A percentile compares a stretch with the other conserved stretches of the same genome.
phyloP scores from a whole-genome alignment of 1,139 yeast genomes.

The Diutina catenulata region DNA sequence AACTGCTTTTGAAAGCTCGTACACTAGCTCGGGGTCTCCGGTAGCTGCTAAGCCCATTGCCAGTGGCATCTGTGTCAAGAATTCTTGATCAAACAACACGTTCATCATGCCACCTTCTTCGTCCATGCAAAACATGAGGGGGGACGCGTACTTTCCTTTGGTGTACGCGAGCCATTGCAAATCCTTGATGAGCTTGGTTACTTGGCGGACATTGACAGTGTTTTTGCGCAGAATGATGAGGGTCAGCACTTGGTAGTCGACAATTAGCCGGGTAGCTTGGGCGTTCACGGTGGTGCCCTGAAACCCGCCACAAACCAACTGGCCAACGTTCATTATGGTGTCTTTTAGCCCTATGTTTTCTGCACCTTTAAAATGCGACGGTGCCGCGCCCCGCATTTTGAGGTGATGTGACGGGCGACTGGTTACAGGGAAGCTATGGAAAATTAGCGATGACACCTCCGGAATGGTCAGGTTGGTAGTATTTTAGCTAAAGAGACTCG shows the following conservation, averaged over 20 bases:
- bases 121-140: constrained; percentile 29
- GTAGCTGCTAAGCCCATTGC: constrained; percentile 58
- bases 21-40: constrained; percentile 37
- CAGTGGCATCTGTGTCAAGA: constrained; percentile 49
- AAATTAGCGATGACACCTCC: too few species aligned
- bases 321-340: constrained; percentile 20
- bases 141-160: constrained; percentile 40
- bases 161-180: constrained; percentile 44
- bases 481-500: too few species aligned
- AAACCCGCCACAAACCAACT: constrained; percentile 53
- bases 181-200: constrained; percentile 38
- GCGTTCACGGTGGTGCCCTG: constrained; percentile 46
- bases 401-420: too few species aligned
- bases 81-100: constrained; percentile 41
- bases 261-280: constrained; percentile 45
- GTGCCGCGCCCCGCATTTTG: too few species aligned
- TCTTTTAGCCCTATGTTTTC: too few species aligned
- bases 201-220: constrained; percentile 38
- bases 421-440: too few species aligned
- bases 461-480: too few species aligned
- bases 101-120: constrained; percentile 40
- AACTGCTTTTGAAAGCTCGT: constrained; percentile 42
- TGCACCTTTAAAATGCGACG: too few species aligned
- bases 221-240: constrained; percentile 46
- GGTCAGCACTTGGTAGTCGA: constrained; percentile 43